Conservation (phyloP, 2,329 filamentous ascomycete genomes). For the Neofusicoccum laricinum region DNA sequence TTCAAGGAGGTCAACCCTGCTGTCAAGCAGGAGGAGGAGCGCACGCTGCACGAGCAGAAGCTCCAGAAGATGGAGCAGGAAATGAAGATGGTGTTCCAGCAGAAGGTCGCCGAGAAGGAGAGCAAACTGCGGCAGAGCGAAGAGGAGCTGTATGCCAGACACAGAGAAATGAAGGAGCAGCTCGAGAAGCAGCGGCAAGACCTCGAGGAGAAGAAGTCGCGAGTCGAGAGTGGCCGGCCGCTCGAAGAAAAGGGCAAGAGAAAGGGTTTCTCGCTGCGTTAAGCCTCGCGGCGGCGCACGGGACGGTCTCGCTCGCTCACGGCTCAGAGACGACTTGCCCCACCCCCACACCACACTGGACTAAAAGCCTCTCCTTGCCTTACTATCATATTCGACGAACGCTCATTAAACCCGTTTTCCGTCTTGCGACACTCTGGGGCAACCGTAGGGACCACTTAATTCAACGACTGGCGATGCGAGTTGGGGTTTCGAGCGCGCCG, state of each 20-base stretch:
- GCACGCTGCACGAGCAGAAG: constrained; percentile 97
- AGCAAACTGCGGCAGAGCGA: constrained; percentile 99
- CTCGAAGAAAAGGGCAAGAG: constrained; percentile 98
- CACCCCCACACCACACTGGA: constrained; percentile 20
- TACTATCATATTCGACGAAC: constrained; percentile 29
- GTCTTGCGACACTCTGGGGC: constrained; percentile 39
- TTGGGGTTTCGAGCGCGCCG: constrained; percentile 23
- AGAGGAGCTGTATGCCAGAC: constrained; percentile 95
- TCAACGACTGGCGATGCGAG: constrained; percentile 29
- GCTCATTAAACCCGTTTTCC: constrained; percentile 35
- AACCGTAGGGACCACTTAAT: constrained; percentile 31
- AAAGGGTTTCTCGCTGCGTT: constrained; percentile 99
- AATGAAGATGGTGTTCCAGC: constrained; percentile 99
- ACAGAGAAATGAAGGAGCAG: constrained; percentile 99
- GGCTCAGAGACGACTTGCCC: constrained; percentile 25
- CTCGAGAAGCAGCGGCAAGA: constrained; percentile 91
- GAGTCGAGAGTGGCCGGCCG: constrained; percentile 91
- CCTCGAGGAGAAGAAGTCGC: constrained; percentile 96
- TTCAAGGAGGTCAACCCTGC: constrained; percentile 99
- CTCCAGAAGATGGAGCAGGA: constrained; percentile 99
- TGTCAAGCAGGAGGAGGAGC: constrained; percentile 99
- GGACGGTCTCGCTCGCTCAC: background rate
- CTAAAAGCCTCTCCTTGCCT: constrained; percentile 30
- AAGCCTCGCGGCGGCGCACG: constrained; percentile 36
- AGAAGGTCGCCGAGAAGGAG: constrained; percentile 99